A percentile compares a stretch with the other conserved stretches of the same genome.
phyloP scores from a whole-genome alignment of 2,329 filamentous ascomycete species.

The Lasiodiplodia citricola region DNA sequence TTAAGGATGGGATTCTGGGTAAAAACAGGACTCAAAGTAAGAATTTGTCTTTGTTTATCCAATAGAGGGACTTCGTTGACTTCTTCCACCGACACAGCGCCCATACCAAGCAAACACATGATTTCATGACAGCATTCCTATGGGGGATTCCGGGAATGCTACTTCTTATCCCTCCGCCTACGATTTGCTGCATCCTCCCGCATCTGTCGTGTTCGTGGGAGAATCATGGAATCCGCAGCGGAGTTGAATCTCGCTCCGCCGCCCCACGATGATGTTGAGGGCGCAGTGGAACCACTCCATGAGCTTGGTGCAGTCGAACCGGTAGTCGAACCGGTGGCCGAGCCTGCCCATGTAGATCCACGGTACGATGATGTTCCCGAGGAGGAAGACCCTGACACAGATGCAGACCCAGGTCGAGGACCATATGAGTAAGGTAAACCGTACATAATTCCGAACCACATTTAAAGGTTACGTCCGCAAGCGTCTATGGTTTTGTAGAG shows the following conservation, averaged over 20 bases:
- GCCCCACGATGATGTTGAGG: conserved; percentile 9
- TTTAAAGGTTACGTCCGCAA: neutral
- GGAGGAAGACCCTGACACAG: neutral
- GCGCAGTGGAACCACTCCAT: neutral
- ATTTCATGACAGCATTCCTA: neutral
- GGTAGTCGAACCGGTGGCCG: neutral
- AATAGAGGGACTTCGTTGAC: neutral
- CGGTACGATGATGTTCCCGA: neutral
- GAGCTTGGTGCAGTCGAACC: neutral
- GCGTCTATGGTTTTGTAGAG: neutral
- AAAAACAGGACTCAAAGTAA: neutral
- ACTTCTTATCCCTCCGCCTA: neutral
- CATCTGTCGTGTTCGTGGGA: neutral
- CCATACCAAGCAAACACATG: neutral
- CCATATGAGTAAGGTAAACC: neutral
- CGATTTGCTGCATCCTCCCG: neutral
- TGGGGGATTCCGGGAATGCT: neutral
- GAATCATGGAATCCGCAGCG: conserved; percentile 1
- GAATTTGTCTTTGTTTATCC: neutral
- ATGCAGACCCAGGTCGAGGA: neutral
- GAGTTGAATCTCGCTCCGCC: neutral
- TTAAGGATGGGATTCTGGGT: neutral
- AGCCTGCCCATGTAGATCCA: neutral
- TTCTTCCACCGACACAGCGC: neutral
- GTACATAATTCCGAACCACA: neutral